Evolutionary conservation across 2,329 filamentous ascomycete species (phyloP).

Genomic region (Teratosphaeriaceae sp.): DNA sequence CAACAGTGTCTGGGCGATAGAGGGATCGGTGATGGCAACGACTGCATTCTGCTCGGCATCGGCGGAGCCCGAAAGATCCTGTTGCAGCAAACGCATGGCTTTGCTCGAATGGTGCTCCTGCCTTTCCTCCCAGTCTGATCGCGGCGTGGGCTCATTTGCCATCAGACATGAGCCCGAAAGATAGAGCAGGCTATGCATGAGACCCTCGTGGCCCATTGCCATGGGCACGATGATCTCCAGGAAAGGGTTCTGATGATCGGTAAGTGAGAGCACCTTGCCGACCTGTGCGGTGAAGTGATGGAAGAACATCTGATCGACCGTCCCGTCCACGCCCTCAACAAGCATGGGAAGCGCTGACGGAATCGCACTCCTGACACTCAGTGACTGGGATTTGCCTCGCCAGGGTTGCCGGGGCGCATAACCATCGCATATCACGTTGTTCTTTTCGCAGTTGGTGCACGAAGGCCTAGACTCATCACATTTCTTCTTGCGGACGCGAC

Average conservation of each 20-base stretch:
- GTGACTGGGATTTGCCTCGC: conserved; percentile 67
- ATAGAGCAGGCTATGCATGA: conserved; percentile 87
- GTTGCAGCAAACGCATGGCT: conserved; percentile 24
- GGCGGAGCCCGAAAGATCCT: conserved; percentile 14
- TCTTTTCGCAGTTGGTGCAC: conserved; percentile 83
- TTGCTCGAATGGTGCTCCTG: conserved; percentile 49
- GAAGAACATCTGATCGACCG: conserved; percentile 72
- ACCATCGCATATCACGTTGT: conserved; percentile 83
- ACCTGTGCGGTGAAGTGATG: conserved; percentile 76
- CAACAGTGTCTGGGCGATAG: conserved; percentile 54
- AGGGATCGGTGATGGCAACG: conserved; percentile 37
- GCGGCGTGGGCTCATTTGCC: conserved; percentile 38
- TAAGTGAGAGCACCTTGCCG: conserved; percentile 73
- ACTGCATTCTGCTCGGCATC: conserved; percentile 1
- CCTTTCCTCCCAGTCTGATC: conserved; percentile 46
- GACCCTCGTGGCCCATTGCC: conserved; percentile 68
- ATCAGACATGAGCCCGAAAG: conserved; percentile 70
- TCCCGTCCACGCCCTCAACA: conserved; percentile 74
- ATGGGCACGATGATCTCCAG: conserved; percentile 77
- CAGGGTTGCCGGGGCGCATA: conserved; percentile 82
- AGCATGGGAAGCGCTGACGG: conserved; percentile 50
- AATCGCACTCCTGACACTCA: conserved; percentile 18
- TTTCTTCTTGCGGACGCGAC: conserved; percentile 55
- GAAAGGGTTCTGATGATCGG: conserved; percentile 76
- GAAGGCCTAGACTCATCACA: conserved; percentile 46